Base-by-base conservation (phyloP, 148 eudicot species). In the Amaranthus palmeri region DNA sequence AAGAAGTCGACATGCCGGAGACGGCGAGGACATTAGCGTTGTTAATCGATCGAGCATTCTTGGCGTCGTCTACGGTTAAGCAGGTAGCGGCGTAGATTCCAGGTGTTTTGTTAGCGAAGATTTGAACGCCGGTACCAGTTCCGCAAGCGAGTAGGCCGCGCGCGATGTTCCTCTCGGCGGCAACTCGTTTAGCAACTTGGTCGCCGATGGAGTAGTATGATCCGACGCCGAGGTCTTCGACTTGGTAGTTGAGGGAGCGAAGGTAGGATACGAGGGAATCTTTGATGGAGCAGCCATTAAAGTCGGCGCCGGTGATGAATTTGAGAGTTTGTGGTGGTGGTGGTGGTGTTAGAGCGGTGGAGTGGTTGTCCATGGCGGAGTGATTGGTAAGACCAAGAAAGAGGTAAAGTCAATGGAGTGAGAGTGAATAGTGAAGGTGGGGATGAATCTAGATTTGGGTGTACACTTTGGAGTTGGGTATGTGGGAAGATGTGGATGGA, bases 301-400 rank as follows among this genome's bases (percentile, higher is more conserved):
- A 48, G 73, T 93, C 98, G 64, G 96, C 97, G 45, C 97, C 98
- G 75, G 97, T 77, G 25, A 93, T 76, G 86, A 93, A 86, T 73
- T 86, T 91, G 36, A 82, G 75, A 10, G 81, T 87, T 48, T 11
- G 69, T 36, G 60, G 48, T 61, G 56, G 67, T 67, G 73, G 82
- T 72, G 6, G 51, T 18, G 54, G 68, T 14, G 54, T 5, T n/a
- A n/a, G n/a, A n/a, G 58, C 6, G 69, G 17, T 25, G 68, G 41
- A 47, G 65, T 61, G 44, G 41, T 61, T 18, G 36, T 15, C 65
- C 65, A 61, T 61, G 65, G 65, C 41, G 8, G 65, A 4, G 25
- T 18, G 40, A 54, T 15, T 5, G 8, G 18, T 4, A 36, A 56
- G 60, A 17, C 4, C 0, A 25, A 36, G 5, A 15, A 17, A 61